Evolutionary conservation across 306 rosid genomes (phyloP), one percentile per base, ranked within the genome.

Genomic region (Boehmeria nivea): DNA sequence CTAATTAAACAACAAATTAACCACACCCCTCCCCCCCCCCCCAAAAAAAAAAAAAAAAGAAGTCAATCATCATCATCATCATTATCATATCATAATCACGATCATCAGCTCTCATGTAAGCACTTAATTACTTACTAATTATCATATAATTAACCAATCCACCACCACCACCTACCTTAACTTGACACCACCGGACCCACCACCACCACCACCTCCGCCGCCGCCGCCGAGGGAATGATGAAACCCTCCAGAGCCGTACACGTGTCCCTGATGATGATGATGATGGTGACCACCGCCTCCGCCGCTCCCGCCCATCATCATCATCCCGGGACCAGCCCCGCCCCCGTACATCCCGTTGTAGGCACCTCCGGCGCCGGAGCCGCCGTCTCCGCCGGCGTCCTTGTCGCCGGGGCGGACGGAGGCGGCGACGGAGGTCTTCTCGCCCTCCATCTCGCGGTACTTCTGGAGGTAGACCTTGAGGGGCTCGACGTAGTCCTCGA

Each of bases 361-460:
- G 36, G 68, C 79, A 7, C 79, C 79, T 5, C 61, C 69, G 8
- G 65, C 79, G 36, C 50, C 36, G 7, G 60, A 67, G 1, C 69
- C 65, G 49, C 52, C 50, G 11, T 69, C 64, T 25, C 50, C 59
- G 3, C 70, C 75, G 6, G 74, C 74, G 7, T 78, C 88, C 54
- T 66, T 78, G 25, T 75, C 79, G 3, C 79, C 81, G 0, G 43
- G 74, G 34, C 72, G 55, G 14, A n/a, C n/a, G 1, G 43, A 72
- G 37, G 69, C 54, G 13, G 70, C 85, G 39, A 69, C 2, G 17
- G 76, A 25, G 59, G 26, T 65, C 71, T 75, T 83, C 60, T 80
- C 84, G 15, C 91, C 91, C 33, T 83, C 84, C 70, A 77, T 24
- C 80, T 83, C 91, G 39, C 91, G 61, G 45, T 77, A 83, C 74